Evolutionary conservation across 1,284 basidiomycete genomes (phyloP).

Genomic region (Ganoderma lucidum): DNA sequence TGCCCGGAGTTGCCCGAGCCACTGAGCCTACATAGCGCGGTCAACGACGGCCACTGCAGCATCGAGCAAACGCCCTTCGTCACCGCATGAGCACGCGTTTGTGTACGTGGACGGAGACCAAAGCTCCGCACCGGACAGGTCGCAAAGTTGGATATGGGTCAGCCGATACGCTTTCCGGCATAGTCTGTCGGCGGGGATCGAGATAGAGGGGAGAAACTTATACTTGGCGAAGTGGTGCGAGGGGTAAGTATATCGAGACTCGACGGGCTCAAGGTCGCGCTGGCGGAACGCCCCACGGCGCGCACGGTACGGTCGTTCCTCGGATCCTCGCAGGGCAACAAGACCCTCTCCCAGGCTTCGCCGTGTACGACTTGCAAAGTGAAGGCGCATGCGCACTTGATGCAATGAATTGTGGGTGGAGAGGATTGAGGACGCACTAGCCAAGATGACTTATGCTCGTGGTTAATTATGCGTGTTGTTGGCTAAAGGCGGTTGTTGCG

Average conservation of each 20-base stretch:
- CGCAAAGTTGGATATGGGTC: not conserved
- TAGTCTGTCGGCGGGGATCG: not conserved
- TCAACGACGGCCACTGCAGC: too few relatives aligned
- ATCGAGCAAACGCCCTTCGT: too few relatives aligned
- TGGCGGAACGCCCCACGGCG: not conserved
- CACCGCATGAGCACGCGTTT: too few relatives aligned
- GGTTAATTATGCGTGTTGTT: not conserved
- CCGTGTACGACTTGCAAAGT: not conserved
- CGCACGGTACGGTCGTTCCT: not conserved
- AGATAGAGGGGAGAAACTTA: not conserved
- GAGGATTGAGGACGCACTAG: slow-evolving; percentile 2
- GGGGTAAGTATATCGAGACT: not conserved
- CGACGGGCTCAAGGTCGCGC: not conserved
- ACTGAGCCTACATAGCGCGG: too few relatives aligned
- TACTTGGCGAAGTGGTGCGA: not conserved
- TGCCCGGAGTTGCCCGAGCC: too few relatives aligned
- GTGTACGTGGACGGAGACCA: too few relatives aligned
- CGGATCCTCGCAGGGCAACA: not conserved
- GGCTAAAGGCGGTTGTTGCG: not conserved
- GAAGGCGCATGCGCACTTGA: slow-evolving; percentile 1
- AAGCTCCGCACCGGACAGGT: not conserved
- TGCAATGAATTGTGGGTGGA: not conserved
- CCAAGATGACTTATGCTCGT: not conserved
- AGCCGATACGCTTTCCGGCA: not conserved
- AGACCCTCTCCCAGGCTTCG: not conserved